Conservation (phyloP, 176 grass and related monocot genomes). For the Carex myosuroides region DNA sequence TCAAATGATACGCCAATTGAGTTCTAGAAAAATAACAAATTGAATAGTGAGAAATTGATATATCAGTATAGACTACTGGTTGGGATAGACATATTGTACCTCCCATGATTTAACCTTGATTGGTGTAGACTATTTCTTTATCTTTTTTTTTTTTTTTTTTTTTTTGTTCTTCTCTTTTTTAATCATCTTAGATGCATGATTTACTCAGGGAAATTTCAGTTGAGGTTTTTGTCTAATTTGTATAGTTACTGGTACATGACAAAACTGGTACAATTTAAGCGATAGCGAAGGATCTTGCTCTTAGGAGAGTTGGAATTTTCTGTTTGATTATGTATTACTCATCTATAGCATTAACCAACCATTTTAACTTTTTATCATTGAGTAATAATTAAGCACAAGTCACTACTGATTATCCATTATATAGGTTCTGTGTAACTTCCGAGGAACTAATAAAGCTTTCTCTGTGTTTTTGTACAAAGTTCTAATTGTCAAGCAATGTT, state of each 20-base stretch:
- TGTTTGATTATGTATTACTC: too few relatives aligned
- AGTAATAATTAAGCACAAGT: too few relatives aligned
- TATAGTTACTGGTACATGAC: neutral
- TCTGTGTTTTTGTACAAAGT: too few relatives aligned
- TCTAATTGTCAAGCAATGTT: too few relatives aligned
- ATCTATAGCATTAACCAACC: too few relatives aligned
- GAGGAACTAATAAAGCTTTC: too few relatives aligned
- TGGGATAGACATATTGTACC: neutral
- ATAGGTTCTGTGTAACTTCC: too few relatives aligned
- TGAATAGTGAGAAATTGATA: conserved; percentile 35
- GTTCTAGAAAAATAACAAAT: conserved; percentile 35
- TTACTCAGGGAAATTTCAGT: neutral
- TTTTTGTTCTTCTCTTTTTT: neutral
- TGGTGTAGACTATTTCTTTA: neutral
- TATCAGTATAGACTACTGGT: neutral
- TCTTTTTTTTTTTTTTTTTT: neutral
- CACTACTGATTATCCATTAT: too few relatives aligned
- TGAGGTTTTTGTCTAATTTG: neutral
- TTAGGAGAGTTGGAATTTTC: too few relatives aligned
- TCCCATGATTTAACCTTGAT: neutral
- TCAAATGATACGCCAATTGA: conserved; percentile 15
- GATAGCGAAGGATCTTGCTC: too few relatives aligned
- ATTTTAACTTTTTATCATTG: too few relatives aligned
- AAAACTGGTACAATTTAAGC: neutral
- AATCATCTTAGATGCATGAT: neutral